Evolutionary conservation across 2,329 filamentous ascomycete genomes (phyloP).

Genomic region (Colletotrichum trifolii): DNA sequence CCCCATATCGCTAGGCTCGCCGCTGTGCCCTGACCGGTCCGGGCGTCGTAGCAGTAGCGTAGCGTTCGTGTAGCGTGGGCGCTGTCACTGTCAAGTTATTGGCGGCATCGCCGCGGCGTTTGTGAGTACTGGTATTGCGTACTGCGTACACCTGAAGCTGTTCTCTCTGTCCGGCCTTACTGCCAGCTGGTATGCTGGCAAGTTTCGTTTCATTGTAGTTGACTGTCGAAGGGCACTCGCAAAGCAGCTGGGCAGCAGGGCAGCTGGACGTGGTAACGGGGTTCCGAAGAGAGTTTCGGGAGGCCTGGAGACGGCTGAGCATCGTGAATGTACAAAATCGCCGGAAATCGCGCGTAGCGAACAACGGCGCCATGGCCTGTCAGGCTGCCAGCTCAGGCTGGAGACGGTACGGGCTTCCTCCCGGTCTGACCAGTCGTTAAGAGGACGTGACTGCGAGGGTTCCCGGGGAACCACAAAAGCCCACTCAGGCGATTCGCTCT

Average conservation of each 20-base stretch:
- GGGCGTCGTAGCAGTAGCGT: constrained; percentile 23
- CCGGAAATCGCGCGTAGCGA: constrained; percentile 32
- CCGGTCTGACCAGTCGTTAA: constrained; percentile 34
- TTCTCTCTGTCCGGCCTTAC: constrained; percentile 18
- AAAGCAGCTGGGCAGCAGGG: neutral
- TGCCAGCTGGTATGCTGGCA: constrained; percentile 23
- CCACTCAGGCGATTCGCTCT: constrained; percentile 35
- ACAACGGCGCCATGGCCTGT: constrained; percentile 6
- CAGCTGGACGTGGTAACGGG: constrained; percentile 18
- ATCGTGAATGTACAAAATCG: constrained; percentile 12
- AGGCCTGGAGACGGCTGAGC: constrained; percentile 7
- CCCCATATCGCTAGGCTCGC: constrained; percentile 28
- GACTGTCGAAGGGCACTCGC: constrained; percentile 13
- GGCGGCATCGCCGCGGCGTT: constrained; percentile 27
- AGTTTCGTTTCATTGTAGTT: constrained; percentile 31
- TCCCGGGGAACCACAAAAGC: constrained; percentile 25
- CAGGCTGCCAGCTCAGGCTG: neutral
- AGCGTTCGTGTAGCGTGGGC: constrained; percentile 23
- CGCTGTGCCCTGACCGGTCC: constrained; percentile 32
- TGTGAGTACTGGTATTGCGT: neutral
- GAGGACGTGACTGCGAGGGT: constrained; percentile 33
- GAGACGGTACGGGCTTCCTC: constrained; percentile 25
- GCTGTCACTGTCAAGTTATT: constrained; percentile 33
- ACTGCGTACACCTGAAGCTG: no score
- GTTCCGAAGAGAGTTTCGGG: constrained; percentile 22